These are phyloP conservation scores for Fistulina hepatica DNA, from an alignment of 1,284 basidiomycete genomes.

Conservation along the genomic window DNA sequence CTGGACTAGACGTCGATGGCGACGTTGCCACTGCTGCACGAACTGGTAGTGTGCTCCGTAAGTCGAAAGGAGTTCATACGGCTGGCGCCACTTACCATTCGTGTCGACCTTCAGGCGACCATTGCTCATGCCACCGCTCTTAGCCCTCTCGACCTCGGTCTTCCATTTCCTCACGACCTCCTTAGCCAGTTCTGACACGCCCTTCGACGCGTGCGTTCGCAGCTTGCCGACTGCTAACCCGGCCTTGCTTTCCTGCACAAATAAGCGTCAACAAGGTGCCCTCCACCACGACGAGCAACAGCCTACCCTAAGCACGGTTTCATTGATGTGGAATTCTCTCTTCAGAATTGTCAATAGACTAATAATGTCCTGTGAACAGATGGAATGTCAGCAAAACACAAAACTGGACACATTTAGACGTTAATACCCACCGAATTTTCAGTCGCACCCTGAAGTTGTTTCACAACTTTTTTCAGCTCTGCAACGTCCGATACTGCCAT, in stretches of 20 bases:
- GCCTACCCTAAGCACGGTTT: conserved; percentile 80
- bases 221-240: conserved; percentile 91
- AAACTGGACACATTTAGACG: conserved; percentile 28
- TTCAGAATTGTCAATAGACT: conserved; percentile 66
- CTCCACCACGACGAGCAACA: conserved; percentile 25
- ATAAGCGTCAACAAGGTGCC: conserved; percentile 6
- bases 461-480: conserved; percentile 73
- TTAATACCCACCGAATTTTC: conserved; percentile 48
- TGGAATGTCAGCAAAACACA: conserved; percentile 24
- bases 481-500: conserved; percentile 33
- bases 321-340: conserved; percentile 71
- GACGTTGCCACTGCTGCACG: conserved; percentile 16
- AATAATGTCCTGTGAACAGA: conserved; percentile 52
- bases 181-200: conserved; percentile 78
- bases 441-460: conserved; percentile 58
- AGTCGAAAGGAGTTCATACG: conserved; percentile 5
- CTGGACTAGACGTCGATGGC: conserved; percentile 22
- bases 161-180: conserved; percentile 93
- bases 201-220: conserved; percentile 60
- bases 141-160: conserved; percentile 72
- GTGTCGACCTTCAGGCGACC: conserved; percentile 13
- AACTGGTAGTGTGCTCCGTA: conserved; percentile 4
- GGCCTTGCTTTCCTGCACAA: conserved; percentile 73
- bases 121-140: conserved; percentile 31
- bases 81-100: conserved; percentile 27